Conservation (phyloP, 2,329 filamentous ascomycete species). For the Graphium sp. region DNA sequence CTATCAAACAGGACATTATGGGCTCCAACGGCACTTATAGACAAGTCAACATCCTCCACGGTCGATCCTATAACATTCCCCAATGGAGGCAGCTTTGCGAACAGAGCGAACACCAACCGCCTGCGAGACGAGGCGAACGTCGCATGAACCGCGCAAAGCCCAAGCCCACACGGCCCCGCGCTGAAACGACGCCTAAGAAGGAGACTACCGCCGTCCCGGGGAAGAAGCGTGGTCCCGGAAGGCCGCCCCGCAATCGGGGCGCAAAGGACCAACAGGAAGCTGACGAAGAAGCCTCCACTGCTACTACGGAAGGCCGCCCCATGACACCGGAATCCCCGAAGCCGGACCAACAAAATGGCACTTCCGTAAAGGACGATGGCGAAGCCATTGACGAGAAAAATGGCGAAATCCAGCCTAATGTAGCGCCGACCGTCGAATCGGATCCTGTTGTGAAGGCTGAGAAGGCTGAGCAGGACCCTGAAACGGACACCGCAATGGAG, state of each 20-base stretch:
- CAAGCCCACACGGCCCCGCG: slow-evolving; percentile 22
- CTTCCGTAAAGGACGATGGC: slow-evolving; percentile 7
- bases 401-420: not conserved
- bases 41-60: slow-evolving; percentile 92
- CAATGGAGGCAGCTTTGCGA: slow-evolving; percentile 92
- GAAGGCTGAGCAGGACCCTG: slow-evolving; percentile 16
- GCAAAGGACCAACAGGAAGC: slow-evolving; percentile 20
- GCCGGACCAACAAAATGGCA: slow-evolving; percentile 11
- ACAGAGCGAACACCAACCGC: slow-evolving; percentile 89
- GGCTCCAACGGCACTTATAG: slow-evolving; percentile 90
- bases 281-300: slow-evolving; percentile 15
- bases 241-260: slow-evolving; percentile 18
- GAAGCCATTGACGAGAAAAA: not conserved
- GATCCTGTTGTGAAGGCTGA: too few relatives aligned
- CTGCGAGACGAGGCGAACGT: slow-evolving; percentile 72
- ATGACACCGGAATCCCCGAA: slow-evolving; percentile 43
- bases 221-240: slow-evolving; percentile 22
- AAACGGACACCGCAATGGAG: slow-evolving; percentile 25
- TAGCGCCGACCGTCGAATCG: not conserved
- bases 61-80: slow-evolving; percentile 87
- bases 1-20: slow-evolving; percentile 96
- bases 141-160: slow-evolving; percentile 43
- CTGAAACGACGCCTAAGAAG: slow-evolving; percentile 10
- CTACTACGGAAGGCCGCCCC: slow-evolving; percentile 26
- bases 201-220: slow-evolving; percentile 1